Conservation (phyloP, 1,284 basidiomycete genomes). For the Ustilago xerochloae region DNA sequence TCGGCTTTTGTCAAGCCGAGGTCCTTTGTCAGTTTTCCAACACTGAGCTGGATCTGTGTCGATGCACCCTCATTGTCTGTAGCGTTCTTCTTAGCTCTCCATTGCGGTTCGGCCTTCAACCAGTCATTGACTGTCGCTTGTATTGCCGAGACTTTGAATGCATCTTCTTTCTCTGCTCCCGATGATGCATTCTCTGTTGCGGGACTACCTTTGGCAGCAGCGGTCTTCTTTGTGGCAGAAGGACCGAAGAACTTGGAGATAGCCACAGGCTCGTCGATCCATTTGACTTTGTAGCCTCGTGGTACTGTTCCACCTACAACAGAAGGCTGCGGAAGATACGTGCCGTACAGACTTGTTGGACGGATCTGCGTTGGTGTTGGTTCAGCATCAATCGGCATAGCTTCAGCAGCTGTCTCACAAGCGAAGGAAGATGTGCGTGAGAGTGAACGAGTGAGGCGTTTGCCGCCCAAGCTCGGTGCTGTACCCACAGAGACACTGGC, state of each 20-base stretch:
- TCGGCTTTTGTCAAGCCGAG: slow-evolving; percentile 9
- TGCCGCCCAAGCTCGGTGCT: neutral
- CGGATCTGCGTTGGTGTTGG: neutral
- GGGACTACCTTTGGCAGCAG: neutral
- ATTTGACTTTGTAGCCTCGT: slow-evolving; percentile 45
- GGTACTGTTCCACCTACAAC: slow-evolving; percentile 10
- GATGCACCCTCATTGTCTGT: neutral
- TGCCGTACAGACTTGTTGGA: slow-evolving; percentile 33
- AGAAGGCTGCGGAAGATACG: slow-evolving; percentile 14
- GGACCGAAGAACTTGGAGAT: slow-evolving; percentile 52
- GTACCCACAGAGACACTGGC: neutral
- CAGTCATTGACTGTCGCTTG: slow-evolving; percentile 32
- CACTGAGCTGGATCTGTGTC: slow-evolving; percentile 8
- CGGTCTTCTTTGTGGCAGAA: slow-evolving; percentile 15
- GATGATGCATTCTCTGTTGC: neutral
- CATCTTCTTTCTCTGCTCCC: neutral
- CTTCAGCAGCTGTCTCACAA: neutral
- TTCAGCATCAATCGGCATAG: neutral
- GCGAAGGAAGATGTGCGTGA: slow-evolving; percentile 23
- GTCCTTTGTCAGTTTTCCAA: slow-evolving; percentile 27
- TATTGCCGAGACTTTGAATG: slow-evolving; percentile 4
- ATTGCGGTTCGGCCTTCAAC: slow-evolving; percentile 18
- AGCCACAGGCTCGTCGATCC: slow-evolving; percentile 52
- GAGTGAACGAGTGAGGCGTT: slow-evolving; percentile 24
- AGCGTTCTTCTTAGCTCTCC: neutral